These are phyloP conservation scores for Colletotrichum simmondsii DNA, from an alignment of 2,329 filamentous ascomycete genomes.

Conservation along the genomic window DNA sequence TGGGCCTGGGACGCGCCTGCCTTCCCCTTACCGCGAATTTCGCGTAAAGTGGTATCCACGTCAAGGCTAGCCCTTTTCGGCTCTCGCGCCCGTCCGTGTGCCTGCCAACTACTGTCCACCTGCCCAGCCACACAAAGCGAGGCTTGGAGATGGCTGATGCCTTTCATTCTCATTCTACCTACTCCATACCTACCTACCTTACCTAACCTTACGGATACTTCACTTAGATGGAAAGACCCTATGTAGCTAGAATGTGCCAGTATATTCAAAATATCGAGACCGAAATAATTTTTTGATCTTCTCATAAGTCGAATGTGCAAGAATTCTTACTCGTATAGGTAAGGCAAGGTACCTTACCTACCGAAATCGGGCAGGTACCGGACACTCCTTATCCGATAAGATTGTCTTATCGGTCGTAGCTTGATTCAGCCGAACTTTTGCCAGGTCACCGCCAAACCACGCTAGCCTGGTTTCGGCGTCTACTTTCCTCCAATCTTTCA, in stretches of 20 bases:
- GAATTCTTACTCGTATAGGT: too few species aligned
- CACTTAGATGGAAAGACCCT: too few species aligned
- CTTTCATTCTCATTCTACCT: too few species aligned
- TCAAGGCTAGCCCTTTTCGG: not conserved
- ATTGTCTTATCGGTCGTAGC: not conserved
- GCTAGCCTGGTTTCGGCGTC: constrained; percentile 30
- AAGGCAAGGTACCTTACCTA: too few species aligned
- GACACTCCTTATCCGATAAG: not conserved
- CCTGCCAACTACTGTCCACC: constrained; percentile 2
- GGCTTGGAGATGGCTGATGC: not conserved
- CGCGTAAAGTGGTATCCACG: constrained; percentile 35
- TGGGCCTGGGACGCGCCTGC: constrained; percentile 33
- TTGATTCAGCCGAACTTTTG: constrained; percentile 13
- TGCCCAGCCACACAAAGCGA: not conserved
- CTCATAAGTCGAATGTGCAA: too few species aligned
- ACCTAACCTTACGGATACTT: too few species aligned
- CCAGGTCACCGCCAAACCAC: constrained; percentile 27
- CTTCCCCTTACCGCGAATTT: constrained; percentile 33
- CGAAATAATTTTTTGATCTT: too few species aligned
- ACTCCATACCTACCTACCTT: too few species aligned
- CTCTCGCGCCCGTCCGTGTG: not conserved
- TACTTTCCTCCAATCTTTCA: constrained; percentile 32
- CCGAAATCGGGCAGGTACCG: too few species aligned
- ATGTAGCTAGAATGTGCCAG: too few species aligned
- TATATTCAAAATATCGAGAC: too few species aligned